Evolutionary conservation across 2,329 filamentous ascomycete genomes (phyloP), one percentile per base, ranked within the genome.

Genomic region (Tothia fuscella): DNA sequence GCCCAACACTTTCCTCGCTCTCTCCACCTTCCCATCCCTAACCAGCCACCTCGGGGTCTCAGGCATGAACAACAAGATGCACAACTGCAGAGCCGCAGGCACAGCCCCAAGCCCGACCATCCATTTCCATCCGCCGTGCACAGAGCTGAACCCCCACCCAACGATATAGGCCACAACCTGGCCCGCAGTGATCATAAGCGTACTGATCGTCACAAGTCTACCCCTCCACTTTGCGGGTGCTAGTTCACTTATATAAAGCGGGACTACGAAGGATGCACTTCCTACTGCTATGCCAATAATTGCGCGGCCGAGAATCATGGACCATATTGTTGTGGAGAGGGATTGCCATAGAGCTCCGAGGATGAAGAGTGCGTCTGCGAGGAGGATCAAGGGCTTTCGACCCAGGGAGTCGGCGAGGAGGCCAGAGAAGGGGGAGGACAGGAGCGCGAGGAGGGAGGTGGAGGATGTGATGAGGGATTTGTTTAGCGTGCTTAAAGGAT

Each of bases 41-140:
- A 93, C 78, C 17, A 95, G 69, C 81, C 85, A 95, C 19, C 89
- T 71, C 25, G 89, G 89, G 10, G 84, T 93, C 61, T 96, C 89
- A 0, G 87, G 87, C 73, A 94, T 80, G 39, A 76, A 67, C 2
- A 76, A 51, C 45, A 95, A 63, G 42, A 93, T 63, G 0, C 68
- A 56, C 4, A 76, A 72, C 57, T 95, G 89, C 3, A 87, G 42
- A 0, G 74, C 58, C 0, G 87, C 88, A 0, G 89, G 89, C 20
- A 81, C 47, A 6, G 82, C 82, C 1, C 88, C 89, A 0, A 95
- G 61, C 0, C 88, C 88, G 0, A 95, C 87, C 74, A 94, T 88
- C 79, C 83, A 93, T 38, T 86, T 70, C 88, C 89, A 96, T 2
- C 82, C 85, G 10, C 70, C 72, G 6, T 51, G 46, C 6, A 72